Conservation (phyloP, 1,139 yeast species). For the Hyphopichia fennica region DNA sequence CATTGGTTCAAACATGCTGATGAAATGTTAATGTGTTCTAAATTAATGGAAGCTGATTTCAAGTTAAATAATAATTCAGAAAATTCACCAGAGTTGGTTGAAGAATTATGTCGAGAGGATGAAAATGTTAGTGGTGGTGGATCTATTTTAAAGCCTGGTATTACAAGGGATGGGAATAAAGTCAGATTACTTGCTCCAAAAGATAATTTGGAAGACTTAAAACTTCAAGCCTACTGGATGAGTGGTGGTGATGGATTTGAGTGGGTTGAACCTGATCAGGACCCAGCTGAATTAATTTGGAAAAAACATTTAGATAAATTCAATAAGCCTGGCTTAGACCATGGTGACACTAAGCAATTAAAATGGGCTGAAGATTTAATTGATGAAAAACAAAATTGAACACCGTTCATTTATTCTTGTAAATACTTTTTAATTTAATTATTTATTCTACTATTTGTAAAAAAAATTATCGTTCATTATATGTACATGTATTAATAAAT, state of each 20-base stretch:
- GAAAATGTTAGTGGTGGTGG: constrained; percentile 24
- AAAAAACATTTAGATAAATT: constrained; percentile 30
- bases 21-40: constrained; percentile 66
- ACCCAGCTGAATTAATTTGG: constrained; percentile 71
- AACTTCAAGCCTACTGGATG: constrained; percentile 76
- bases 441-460: no score
- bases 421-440: no score
- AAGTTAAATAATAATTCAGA: constrained; percentile 43
- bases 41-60: constrained; percentile 66
- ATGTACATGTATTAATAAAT: not conserved
- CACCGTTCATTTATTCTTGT: not conserved
- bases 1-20: constrained; percentile 69
- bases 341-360: constrained; percentile 17
- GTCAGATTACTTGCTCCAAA: constrained; percentile 40
- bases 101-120: constrained; percentile 38
- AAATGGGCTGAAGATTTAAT: constrained; percentile 41
- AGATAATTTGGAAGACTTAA: constrained; percentile 52
- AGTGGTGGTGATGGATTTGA: constrained; percentile 73
- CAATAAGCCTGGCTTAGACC: constrained; percentile 19
- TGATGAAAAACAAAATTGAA: constrained; percentile 9
- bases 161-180: constrained; percentile 39
- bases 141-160: constrained; percentile 33
- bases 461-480: not conserved
- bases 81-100: constrained; percentile 32
- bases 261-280: constrained; percentile 82